Conservation (phyloP, 2,329 filamentous ascomycete species). For the Neopestalotiopsis clavispora region DNA sequence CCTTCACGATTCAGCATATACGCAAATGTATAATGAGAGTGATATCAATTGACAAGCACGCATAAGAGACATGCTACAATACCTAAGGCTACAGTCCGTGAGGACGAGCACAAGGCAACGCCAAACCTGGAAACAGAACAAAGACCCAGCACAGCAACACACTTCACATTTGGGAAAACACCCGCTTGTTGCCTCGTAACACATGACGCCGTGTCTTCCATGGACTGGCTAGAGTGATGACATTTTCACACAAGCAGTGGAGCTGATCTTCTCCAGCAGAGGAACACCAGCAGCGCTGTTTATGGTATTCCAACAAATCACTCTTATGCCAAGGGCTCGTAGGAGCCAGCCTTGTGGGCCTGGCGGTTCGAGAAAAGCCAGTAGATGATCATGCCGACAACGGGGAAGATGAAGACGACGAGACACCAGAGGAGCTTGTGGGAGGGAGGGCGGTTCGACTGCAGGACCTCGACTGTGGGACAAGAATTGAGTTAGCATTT, state of each 20-base stretch:
- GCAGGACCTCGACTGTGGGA: constrained; percentile 63
- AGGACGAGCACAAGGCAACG: background rate
- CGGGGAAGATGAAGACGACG: constrained; percentile 68
- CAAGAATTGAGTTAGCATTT: background rate
- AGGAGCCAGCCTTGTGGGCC: constrained; percentile 58
- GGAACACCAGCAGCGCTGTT: background rate
- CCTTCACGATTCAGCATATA: background rate
- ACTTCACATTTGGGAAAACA: background rate
- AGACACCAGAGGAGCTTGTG: constrained; percentile 68
- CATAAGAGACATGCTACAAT: background rate
- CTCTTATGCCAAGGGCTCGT: constrained; percentile 51
- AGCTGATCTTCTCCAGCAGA: background rate
- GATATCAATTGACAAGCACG: background rate
- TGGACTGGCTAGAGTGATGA: background rate
- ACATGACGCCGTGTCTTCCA: background rate
- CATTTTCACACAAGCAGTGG: background rate
- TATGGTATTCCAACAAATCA: background rate
- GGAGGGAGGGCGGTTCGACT: constrained; percentile 62
- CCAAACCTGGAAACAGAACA: background rate
- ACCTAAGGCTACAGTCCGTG: background rate
- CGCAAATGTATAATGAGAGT: background rate
- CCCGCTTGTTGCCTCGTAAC: background rate
- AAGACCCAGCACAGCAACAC: background rate
- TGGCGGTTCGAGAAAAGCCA: constrained; percentile 67
- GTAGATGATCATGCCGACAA: constrained; percentile 66